phyloP scores from a whole-genome alignment of 2,329 filamentous ascomycete species.

The Sporothrix inflata region DNA sequence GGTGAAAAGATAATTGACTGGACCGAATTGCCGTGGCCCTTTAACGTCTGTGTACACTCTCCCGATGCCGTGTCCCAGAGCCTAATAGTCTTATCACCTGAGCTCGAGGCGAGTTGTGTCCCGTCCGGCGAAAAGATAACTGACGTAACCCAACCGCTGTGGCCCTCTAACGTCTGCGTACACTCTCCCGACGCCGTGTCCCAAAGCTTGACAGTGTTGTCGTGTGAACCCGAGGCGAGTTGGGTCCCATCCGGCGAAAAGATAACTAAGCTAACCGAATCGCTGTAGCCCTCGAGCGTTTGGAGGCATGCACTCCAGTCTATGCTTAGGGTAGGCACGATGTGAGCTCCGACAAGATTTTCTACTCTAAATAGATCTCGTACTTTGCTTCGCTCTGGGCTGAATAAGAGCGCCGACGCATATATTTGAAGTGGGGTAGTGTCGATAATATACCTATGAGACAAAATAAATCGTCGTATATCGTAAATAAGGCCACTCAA shows the following conservation, averaged over 20 bases:
- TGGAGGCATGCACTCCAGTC: no score
- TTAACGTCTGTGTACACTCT: no score
- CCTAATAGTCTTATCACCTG: neutral
- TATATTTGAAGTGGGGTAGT: conserved; percentile 25
- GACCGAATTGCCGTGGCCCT: no score
- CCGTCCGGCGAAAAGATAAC: neutral
- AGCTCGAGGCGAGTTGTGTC: neutral
- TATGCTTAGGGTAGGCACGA: neutral
- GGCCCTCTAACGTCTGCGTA: no score
- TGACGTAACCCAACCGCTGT: no score
- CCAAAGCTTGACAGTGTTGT: no score
- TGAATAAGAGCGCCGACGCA: conserved; percentile 24
- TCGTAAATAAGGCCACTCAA: conserved; percentile 35
- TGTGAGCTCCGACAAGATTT: neutral
- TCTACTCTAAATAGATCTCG: neutral
- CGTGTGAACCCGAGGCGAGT: neutral
- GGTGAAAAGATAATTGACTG: neutral
- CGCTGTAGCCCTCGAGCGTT: no score
- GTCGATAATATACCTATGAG: conserved; percentile 35
- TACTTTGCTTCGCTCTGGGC: conserved; percentile 20
- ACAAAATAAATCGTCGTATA: neutral
- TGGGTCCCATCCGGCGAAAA: neutral
- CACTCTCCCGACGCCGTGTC: no score
- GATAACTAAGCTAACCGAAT: no score
- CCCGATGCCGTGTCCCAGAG: neutral